Percentiles rank a stretch among this genome's conserved stretches.
Evolutionary conservation across 768 basidiomycete genomes (phyloP).

Genomic region (Coprinopsis cinerea): DNA sequence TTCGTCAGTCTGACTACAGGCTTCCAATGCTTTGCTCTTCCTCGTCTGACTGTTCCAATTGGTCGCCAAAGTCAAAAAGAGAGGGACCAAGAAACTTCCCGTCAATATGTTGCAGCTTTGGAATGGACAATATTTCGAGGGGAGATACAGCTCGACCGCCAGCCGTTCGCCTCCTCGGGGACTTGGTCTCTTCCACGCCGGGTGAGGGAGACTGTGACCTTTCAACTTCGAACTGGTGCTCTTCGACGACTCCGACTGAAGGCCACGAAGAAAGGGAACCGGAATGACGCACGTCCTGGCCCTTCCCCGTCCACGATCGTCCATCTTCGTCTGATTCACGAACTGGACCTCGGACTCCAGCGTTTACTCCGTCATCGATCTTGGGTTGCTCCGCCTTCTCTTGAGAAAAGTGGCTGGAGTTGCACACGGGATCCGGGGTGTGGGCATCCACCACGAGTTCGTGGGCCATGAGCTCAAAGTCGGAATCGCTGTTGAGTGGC

Average conservation of each 20-base stretch:
- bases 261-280: no score
- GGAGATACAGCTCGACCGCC: not conserved
- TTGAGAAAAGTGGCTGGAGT: no score
- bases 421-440: no score
- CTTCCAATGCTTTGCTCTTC: no score
- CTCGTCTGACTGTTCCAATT: conserved; percentile 18
- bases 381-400: no score
- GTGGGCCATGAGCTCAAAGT: not conserved
- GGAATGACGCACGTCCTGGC: no score
- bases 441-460: not conserved
- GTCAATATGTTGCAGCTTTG: conserved; percentile 22
- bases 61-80: conserved; percentile 16
- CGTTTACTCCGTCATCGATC: not conserved
- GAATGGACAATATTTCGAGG: conserved; percentile 11
- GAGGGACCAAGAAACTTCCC: conserved; percentile 30
- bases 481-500: not conserved
- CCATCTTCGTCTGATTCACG: not conserved
- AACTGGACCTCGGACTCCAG: not conserved
- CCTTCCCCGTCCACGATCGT: no score
- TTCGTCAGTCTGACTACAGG: no score
- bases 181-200: no score
- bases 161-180: not conserved
- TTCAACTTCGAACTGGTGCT: not conserved
- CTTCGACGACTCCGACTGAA: no score
- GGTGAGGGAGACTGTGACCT: not conserved